Evolutionary conservation across 148 eudicot genomes (phyloP).

Genomic region (Camellia granthamiana): DNA sequence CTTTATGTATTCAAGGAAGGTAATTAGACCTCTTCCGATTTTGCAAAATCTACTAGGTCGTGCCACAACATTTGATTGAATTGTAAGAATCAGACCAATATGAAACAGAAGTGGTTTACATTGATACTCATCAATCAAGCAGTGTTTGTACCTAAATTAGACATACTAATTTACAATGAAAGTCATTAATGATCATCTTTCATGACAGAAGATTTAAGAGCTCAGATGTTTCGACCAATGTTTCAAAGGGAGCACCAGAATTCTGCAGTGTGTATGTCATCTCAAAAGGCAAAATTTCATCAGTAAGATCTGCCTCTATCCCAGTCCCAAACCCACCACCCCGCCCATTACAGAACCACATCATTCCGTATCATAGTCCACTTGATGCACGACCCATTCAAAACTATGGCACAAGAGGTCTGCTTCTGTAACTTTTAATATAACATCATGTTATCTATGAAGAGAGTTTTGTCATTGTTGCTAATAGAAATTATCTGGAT

Average conservation of each 20-base stretch:
- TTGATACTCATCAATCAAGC: too few species aligned
- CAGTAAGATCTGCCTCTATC: slow-evolving; percentile 38
- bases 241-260: slow-evolving; percentile 59
- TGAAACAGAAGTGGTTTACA: too few species aligned
- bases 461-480: neutral
- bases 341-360: slow-evolving; percentile 13
- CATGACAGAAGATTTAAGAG: slow-evolving; percentile 51
- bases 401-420: slow-evolving; percentile 35
- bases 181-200: neutral
- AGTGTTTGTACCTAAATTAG: too few species aligned
- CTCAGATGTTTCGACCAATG: slow-evolving; percentile 49
- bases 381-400: slow-evolving; percentile 9
- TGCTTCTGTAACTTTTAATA: neutral
- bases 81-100: too few species aligned
- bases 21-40: too few species aligned
- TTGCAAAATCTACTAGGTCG: too few species aligned
- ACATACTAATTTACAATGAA: neutral
- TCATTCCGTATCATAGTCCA: neutral
- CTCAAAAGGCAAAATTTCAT: slow-evolving; percentile 53
- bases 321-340: slow-evolving; percentile 28
- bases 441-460: neutral
- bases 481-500: neutral
- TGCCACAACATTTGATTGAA: too few species aligned
- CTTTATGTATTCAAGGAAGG: too few species aligned
- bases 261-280: slow-evolving; percentile 65